Evolutionary conservation across 2,329 filamentous ascomycete species (phyloP), one percentile per base, ranked within the genome.

Genomic region (Epichloe bromicola): DNA sequence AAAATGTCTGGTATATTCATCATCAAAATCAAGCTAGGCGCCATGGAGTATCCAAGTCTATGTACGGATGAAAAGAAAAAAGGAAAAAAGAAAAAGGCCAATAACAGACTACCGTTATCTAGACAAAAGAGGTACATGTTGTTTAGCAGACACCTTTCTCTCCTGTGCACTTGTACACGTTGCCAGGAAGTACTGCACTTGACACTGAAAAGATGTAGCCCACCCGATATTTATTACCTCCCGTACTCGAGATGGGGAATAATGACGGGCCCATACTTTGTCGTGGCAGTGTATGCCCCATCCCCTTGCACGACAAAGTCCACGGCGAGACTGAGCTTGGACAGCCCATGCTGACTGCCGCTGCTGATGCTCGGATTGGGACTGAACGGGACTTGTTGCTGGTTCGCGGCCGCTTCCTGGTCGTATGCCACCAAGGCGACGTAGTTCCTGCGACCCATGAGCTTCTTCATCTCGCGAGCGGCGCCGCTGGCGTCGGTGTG

Each of bases 271-370:
- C 93, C 93, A 65, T 95, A 98, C 72, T 98, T 98, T 58, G 93
- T 90, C 46, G 93, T 88, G 57, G 79, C 76, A 39, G 80, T 85
- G 66, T 85, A 91, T 1, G 81, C 79, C 1, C 86, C 86, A 59
- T 96, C 91, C 1, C 87, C 89, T 68, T 98, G 93, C 20, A 98
- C 91, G 67, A 98, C 88, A 65, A 96, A 98, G 67, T 98, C 93
- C 2, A 95, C 87, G 1, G 91, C 93, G 43, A 98, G 71, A 68
- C 88, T 95, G 60, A 98, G 65, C 71, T 83, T 86, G 51, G 71
- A 74, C 51, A 82, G 59, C 2, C 79, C 71, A 50, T 72, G 67
- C 59, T 69, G 66, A 63, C 45, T 68, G 60, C 38, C 58, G 56
- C 66, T 61, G 47, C 57, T 60, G 53, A 63, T 37, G 55, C 66